phyloP scores from a whole-genome alignment of 2,329 filamentous ascomycete genomes.

The Colletotrichum orchidophilum region DNA sequence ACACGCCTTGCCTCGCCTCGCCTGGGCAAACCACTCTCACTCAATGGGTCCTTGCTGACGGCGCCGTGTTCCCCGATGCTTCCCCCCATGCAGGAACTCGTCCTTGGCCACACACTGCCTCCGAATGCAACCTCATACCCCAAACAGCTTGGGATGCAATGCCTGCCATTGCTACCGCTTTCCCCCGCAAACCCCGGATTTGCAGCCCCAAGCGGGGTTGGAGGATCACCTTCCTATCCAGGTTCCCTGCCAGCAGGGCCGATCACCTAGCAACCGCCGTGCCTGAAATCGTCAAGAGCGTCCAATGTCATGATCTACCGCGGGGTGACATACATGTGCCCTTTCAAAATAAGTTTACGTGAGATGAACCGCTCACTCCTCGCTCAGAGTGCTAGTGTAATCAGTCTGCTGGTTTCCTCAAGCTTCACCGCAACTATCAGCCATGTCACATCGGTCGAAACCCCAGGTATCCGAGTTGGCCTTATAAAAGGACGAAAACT shows the following conservation, averaged over 20 bases:
- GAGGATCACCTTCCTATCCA: background rate
- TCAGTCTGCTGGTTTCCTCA: background rate
- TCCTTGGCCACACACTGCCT: slow-evolving; percentile 9
- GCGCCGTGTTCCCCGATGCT: slow-evolving; percentile 11
- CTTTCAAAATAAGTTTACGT: background rate
- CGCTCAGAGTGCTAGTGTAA: too few species aligned
- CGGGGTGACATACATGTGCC: background rate
- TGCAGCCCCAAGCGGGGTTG: background rate
- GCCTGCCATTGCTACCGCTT: background rate
- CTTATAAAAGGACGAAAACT: background rate
- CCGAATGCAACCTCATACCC: slow-evolving; percentile 18
- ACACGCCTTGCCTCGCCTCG: background rate
- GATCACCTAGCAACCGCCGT: background rate
- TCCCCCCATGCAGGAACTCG: slow-evolving; percentile 25
- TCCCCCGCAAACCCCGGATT: slow-evolving; percentile 27
- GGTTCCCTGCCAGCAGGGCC: background rate
- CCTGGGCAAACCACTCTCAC: slow-evolving; percentile 1
- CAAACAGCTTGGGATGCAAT: background rate
- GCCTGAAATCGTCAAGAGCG: background rate
- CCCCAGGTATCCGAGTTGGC: background rate
- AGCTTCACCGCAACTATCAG: background rate
- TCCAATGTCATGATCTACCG: background rate
- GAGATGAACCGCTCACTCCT: background rate
- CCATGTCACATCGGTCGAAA: background rate
- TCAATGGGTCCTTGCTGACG: background rate